Base-by-base conservation (phyloP, 2,329 filamentous ascomycete genomes). In the Scolecobasidium constrictum region DNA sequence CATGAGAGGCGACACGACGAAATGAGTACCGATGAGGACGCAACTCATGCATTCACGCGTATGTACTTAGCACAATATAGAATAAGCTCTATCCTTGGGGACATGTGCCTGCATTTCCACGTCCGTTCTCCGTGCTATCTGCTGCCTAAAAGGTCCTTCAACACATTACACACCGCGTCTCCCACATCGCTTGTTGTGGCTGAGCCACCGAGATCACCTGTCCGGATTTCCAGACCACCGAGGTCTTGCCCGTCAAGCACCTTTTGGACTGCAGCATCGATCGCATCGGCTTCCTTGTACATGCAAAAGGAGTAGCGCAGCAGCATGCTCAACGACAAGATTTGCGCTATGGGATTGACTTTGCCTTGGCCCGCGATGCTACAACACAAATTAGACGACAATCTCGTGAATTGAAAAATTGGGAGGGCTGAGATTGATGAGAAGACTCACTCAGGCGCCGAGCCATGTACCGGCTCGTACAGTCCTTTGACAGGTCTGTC, bases 261-360 rank as follows among this genome's bases (percentile, higher is more conserved):
- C 31, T n/a, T 35, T 20, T 35, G 20, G 11, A 42, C 40, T 1
- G 40, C 40, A 7, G 15, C 33, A 13, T 42, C 40, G 6, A 42
- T 42, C 34, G 33, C 4, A 36, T 7, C 19, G 4, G 40, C 40
- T 20, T 42, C 40, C 4, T 42, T 33, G 3, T 16, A 21, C 42
- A 44, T 9, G 26, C 20, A 31, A 19, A 44, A 44, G n/a, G 34
- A 42, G 26, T 61, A 52, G 50, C 62, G 45, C 48, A 59, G 38
- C 56, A 59, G 58, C 56, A 59, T 57, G 4, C 53, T 54, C 38
- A 56, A 42, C 45, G 52, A 55, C 40, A 59, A 33, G 18, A 59
- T 50, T 38, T 57, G 53, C 7, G 54, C 56, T 4, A 54, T 49
- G 1, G 56, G 56, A 46, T 59, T 59, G 11, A 55, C 55, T 6